Evolutionary conservation across 1,284 basidiomycete species (phyloP), one percentile per base, ranked within the genome.

Genomic region (Nidula niveotomentosa): DNA sequence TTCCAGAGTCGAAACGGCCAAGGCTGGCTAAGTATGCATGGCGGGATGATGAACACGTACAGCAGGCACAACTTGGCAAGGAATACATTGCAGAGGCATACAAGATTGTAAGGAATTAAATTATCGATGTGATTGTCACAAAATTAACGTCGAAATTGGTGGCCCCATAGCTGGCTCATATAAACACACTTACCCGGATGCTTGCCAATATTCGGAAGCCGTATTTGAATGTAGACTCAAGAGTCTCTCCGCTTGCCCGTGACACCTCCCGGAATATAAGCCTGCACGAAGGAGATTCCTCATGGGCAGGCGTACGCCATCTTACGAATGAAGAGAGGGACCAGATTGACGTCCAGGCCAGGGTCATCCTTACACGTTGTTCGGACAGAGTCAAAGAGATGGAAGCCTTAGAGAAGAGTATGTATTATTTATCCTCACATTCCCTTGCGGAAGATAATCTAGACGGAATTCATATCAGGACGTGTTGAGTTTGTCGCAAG

Each of bases 321-420:
- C 79, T 96, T 12, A 86, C 84, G 23, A 93, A 96, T 63, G 85
- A 90, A 58, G 93, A 96, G 69, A 78, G 94, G 52, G 93, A 96
- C 72, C 91, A 95, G 70, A 90, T 96, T 57, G 94, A 96, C 75
- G 76, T 94, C 59, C 92, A 95, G 68, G 88, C 93, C 33, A 86
- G 90, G 58, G 80, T 93, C 56, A 88, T 94, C 51, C 76, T 96
- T 55, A 84, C 85, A 52, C 85, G 87, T 54, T 94, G 91, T 69
- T 84, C 93, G 13, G 89, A 94, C 58, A 80, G 91, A 58, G 89
- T 96, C 18, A 88, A 86, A 65, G 86, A 90, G 71, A 87, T 96
- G 78, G 94, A 96, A 66, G 76, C 77, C 18, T 74, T 93, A 12
- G 94, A 96, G 73, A 90, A 90, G 69, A 82, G 93, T 95, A 71